Conservation (phyloP, 345 rosid species). For the Eucalyptus shirleyi region DNA sequence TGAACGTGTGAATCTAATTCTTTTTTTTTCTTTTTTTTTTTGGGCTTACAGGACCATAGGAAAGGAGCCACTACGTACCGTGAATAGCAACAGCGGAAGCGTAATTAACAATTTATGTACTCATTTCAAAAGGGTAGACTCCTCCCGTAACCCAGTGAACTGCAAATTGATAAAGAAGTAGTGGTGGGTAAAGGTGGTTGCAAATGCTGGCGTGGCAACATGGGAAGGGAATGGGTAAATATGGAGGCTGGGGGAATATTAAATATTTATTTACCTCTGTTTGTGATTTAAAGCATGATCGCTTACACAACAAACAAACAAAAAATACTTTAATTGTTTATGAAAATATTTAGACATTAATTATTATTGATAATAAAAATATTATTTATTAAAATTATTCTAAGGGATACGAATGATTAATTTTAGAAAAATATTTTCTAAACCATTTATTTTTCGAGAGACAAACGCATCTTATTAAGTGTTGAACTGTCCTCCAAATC, state of each 20-base stretch:
- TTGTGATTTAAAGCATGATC: neutral
- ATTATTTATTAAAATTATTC: neutral
- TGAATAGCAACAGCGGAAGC: neutral
- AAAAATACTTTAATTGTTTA: neutral
- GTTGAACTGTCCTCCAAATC: accelerated
- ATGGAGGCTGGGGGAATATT: neutral
- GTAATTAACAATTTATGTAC: neutral
- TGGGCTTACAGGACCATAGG: neutral
- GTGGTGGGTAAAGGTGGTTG: neutral
- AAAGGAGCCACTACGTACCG: neutral
- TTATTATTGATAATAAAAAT: neutral
- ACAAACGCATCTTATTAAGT: accelerated
- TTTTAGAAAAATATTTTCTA: no score
- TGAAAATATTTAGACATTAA: neutral
- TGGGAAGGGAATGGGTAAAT: neutral
- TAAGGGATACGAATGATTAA: accelerated
- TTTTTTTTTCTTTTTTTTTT: accelerated
- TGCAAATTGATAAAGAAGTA: neutral
- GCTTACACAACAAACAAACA: neutral
- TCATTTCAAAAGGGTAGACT: neutral
- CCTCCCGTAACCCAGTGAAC: neutral
- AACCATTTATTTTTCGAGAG: neutral
- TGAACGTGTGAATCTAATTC: neutral
- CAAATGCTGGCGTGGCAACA: neutral
- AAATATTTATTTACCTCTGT: neutral